Evolutionary conservation across 441 rosid genomes (phyloP).

Genomic region (Mallotus japonicus): DNA sequence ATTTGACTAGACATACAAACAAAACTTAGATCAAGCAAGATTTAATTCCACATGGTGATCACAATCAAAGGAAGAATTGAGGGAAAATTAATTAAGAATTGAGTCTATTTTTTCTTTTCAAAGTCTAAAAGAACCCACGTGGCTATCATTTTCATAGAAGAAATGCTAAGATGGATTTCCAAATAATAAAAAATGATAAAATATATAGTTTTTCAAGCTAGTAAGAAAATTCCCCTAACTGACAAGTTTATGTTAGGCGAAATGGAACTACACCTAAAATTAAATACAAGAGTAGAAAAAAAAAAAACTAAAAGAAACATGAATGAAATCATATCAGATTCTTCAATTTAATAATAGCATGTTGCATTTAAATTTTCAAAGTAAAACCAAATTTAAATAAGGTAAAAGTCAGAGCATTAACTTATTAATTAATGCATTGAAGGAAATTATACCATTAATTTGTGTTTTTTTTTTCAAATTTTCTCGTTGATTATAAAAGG

Average conservation of each 20-base stretch:
- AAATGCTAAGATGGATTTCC: too few species aligned
- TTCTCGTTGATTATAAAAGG: too few species aligned
- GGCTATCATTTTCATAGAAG: slow-evolving; percentile 31
- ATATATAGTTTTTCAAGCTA: not conserved
- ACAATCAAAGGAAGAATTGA: slow-evolving; percentile 14
- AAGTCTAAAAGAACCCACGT: slow-evolving; percentile 11
- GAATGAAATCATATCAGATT: not conserved
- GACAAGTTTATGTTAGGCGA: not conserved
- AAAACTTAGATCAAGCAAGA: slow-evolving; percentile 12
- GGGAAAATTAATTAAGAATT: not conserved
- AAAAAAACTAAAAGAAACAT: not conserved
- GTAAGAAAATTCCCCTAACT: not conserved
- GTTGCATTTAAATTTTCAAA: too few species aligned
- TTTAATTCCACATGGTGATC: slow-evolving; percentile 24
- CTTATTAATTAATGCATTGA: too few species aligned
- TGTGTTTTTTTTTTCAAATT: too few species aligned
- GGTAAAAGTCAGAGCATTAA: too few species aligned
- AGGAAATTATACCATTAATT: too few species aligned
- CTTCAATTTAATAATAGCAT: too few species aligned
- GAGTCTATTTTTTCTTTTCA: not conserved
- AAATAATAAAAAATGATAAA: not conserved
- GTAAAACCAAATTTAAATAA: too few species aligned
- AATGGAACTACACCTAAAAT: not conserved
- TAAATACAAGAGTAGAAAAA: not conserved
- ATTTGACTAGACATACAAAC: not conserved